Evolutionary conservation across 1,284 basidiomycete genomes (phyloP), one percentile per base, ranked within the genome.

Genomic region (Leucoagaricus sp.): DNA sequence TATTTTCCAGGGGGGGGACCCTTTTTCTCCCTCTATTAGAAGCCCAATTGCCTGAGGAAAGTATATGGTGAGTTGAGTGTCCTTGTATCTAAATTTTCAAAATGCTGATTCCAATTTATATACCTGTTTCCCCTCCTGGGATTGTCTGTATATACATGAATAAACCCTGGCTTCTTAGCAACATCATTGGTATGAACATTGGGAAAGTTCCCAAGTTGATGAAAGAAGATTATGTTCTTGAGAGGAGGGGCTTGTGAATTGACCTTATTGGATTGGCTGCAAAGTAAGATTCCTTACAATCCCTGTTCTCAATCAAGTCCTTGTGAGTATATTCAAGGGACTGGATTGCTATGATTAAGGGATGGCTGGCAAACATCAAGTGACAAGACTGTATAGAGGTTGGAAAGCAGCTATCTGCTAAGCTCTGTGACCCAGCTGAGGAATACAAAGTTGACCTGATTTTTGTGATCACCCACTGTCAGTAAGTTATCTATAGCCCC

Each of bases 261-360:
- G 87, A 85, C 7, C 64, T 87, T 23, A 82, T 89, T 42, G 87
- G 86, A 4, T 73, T 89, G 0, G 84, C 89, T 0, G 87, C 89
- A 67, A 75, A 85, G 85, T 86, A 60, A 59, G 76, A 65, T 41
- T 41, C 8, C 12, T 12, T 1, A 26, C 4, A 2, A 21, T 26
- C 26, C 17, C 45, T 23, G 13, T 21, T 34, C 26, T 17, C 40
- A 29, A n/a, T 29, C 4, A 26, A 8, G 6, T 8, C 17, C 34
- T 38, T n/a, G 10, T 38, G 25, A 29, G n/a, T n/a, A 26, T 51
- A 23, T 41, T 44, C 8, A 9, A 63, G 84, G 58, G 82, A 87
- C 63, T 89, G 87, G 87, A 87, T 89, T 47, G 79, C 79, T 2
- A 88, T 86, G 0, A 82, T 89, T 3, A 79, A 84, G 0, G 81